Evolutionary conservation across 805 yeast species (phyloP), one percentile per base, ranked within the genome.

Genomic region (Kuraishia ogatae): DNA sequence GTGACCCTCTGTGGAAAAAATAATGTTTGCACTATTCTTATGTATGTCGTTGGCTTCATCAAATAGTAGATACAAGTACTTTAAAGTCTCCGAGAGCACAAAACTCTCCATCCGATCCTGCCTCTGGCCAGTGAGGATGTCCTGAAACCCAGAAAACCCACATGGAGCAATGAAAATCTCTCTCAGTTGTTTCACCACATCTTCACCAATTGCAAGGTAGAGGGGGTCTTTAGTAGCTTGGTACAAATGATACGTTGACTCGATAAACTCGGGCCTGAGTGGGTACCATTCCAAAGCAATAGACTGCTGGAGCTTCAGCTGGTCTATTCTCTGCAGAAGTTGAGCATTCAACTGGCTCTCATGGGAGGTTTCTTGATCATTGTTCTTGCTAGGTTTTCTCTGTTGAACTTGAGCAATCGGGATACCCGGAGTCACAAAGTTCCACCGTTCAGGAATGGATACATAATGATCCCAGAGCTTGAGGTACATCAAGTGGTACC

Each of bases 81-180:
- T 92, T 56, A 89, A 74, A 0, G 96, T 88, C 66, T 92, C 98
- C 56, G 96, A 84, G 57, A 92, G 65, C 5, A 89, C 96, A 74
- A 92, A 92, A 5, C 94, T 82, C 64, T 92, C 98, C 97, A 91
- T 91, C 54, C 97, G 74, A 67, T 91, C 84, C 60, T 89, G 92
- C 54, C 70, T 67, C 53, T 72, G 69, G 0, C 88, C 88, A 0
- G 81, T 78, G 20, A 83, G 67, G 1, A 92, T 73, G 63, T 92
- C 87, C 58, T 83, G 85, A 17, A 81, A 65, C 0, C 97, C 96
- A 6, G 87, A 79, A 65, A 88, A 87, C 2, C 98, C 98, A 73
- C 97, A 92, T 1, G 74, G 69, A 0, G 83, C 79, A 57, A 71
- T 75, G 65, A 79, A 87, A 50, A 74, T 71, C 1, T 70, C 67